These are phyloP conservation scores for Penicillium salamii DNA, from an alignment of 495 filamentous ascomycete genomes.

Conservation along the genomic window DNA sequence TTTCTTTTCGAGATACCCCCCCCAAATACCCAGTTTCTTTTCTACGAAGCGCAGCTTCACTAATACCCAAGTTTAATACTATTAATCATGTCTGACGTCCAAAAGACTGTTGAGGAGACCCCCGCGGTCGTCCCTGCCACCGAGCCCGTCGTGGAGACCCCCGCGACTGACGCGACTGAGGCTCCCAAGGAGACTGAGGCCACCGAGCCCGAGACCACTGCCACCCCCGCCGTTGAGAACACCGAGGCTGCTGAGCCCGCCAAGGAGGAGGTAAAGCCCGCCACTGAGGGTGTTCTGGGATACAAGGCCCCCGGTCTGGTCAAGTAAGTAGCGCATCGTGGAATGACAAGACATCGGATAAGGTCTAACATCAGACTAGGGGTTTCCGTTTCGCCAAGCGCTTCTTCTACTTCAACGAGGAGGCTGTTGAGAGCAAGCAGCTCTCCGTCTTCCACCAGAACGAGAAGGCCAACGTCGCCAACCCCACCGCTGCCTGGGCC, in stretches of 20 bases:
- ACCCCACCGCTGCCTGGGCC: constrained; percentile 83
- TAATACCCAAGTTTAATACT: constrained; percentile 31
- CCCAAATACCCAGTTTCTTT: constrained; percentile 35
- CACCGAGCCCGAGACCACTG: constrained; percentile 25
- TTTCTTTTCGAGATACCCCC: constrained; percentile 42
- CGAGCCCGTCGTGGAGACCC: constrained; percentile 35
- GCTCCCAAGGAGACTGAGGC: constrained; percentile 39
- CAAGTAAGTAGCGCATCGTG: constrained; percentile 70
- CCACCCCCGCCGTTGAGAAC: constrained; percentile 23
- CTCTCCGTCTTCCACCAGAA: constrained; percentile 72
- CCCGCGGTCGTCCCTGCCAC: constrained; percentile 37
- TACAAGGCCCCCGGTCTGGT: constrained; percentile 88
- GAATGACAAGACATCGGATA: not conserved
- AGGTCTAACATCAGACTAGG: constrained; percentile 43
- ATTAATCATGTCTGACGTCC: constrained; percentile 51
- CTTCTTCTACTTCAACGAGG: constrained; percentile 91
- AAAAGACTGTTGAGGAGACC: constrained; percentile 50
- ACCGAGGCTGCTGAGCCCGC: constrained; percentile 47
- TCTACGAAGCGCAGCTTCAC: constrained; percentile 29
- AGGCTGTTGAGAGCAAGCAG: constrained; percentile 72
- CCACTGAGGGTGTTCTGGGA: constrained; percentile 68
- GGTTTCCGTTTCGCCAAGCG: constrained; percentile 66
- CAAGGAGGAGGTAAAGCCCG: constrained; percentile 52
- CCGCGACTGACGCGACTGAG: constrained; percentile 34
- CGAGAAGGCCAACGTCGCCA: constrained; percentile 76